Conservation (phyloP, 345 rosid species). For the Citrus sp. region DNA sequence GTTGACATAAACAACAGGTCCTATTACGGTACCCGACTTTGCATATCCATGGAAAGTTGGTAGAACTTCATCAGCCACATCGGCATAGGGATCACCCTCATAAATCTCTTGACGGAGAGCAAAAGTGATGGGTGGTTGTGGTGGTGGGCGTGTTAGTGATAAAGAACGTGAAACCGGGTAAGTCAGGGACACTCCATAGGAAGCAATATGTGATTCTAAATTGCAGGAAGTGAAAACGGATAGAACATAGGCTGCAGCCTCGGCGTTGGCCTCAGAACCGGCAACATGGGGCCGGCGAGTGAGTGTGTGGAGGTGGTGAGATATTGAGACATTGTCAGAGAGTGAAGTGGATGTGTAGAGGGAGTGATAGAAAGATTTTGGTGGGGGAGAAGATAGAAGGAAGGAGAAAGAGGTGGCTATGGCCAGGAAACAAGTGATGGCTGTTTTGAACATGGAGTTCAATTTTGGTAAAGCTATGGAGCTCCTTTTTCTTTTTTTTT, state of each 20-base stretch:
- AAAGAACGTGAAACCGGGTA: constrained; percentile 68
- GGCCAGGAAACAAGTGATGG: constrained; percentile 29
- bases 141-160: constrained; percentile 30
- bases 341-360: constrained; percentile 54
- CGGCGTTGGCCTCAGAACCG: constrained; percentile 74
- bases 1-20: constrained; percentile 65
- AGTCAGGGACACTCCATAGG: constrained; percentile 63
- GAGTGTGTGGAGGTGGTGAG: constrained; percentile 63
- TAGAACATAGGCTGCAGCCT: constrained; percentile 57
- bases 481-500: too few species aligned
- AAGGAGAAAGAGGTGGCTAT: constrained; percentile 38
- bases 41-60: constrained; percentile 81
- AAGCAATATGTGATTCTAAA: constrained; percentile 33
- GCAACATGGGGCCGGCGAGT: constrained; percentile 82
- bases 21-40: constrained; percentile 59
- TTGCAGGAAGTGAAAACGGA: constrained; percentile 45
- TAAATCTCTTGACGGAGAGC: constrained; percentile 46
- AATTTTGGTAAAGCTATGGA: background rate
- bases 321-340: constrained; percentile 57
- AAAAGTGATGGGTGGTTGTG: constrained; percentile 33
- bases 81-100: constrained; percentile 62
- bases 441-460: constrained; percentile 34
- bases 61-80: constrained; percentile 53
- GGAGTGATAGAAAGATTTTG: constrained; percentile 50
- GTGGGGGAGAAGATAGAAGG: constrained; percentile 30